Evolutionary conservation across 1,284 basidiomycete genomes (phyloP), one percentile per base, ranked within the genome.

Genomic region (Cryptococcus neoformans): DNA sequence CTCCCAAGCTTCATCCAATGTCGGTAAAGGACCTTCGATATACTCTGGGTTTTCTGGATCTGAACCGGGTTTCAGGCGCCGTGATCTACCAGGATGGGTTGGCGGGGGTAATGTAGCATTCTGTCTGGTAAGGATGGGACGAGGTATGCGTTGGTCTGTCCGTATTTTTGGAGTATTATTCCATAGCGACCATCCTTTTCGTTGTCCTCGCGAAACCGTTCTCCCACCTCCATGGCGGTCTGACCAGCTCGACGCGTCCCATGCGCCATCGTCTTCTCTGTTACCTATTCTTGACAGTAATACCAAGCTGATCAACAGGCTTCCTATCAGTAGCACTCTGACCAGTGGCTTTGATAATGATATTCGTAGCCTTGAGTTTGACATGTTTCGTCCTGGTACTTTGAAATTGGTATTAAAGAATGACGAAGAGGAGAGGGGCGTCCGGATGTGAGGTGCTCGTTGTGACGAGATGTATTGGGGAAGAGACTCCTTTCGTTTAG

Each of bases 1-100:
- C 2, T 46, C 65, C 49, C 68, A 70, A 9, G 73, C 70, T 56
- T 74, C 65, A 28, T 70, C 62, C 17, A 75, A 56, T 6, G 62
- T 67, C 6, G 72, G 72, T 35, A 73, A 52, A 1, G 63, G 65
- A 4, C 50, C 58, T 14, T 44, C 54, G 1, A 47, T 55, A 61
- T 70, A 75, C 48, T 62, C 56, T 16, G 49, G 49, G 45, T 60
- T 56, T 41, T 69, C 64, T 5, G 62, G 62, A 38, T 52, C 52
- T 41, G 62, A 56, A 14, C 61, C 62, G 0, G 47, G 44, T 2
- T 64, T 58, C 12, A 60, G 39, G 12, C 58, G 59, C 28, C 71
- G 9, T 41, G 57, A 57, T 64, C 65, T 49, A 49, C 62, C 52
- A 36, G 53, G 49, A 54, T 62, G 50, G 16, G 44, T 48, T 10